A percentile compares a stretch with the other conserved stretches of the same genome.
These are phyloP conservation scores for Actinomortierella ambigua DNA, from an alignment of 371 early-diverging fungal species.

Conservation along the genomic window DNA sequence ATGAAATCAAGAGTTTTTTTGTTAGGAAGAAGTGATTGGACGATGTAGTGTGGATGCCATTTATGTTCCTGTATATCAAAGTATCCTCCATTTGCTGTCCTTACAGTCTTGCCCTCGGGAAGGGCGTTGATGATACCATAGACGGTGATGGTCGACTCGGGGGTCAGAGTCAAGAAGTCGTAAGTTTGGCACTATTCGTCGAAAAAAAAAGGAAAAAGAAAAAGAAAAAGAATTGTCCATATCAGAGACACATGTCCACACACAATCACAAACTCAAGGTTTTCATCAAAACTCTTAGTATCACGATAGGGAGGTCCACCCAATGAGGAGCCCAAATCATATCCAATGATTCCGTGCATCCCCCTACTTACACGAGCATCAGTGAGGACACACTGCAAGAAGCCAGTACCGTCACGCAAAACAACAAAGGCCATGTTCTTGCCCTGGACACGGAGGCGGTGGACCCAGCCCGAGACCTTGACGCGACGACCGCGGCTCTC, in stretches of 20 bases:
- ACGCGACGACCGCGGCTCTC: slow-evolving; percentile 82
- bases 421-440: slow-evolving; percentile 96
- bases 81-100: slow-evolving; percentile 4
- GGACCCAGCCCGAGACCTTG: slow-evolving; percentile 95
- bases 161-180: slow-evolving; percentile 91
- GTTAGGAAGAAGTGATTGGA: background rate
- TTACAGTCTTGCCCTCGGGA: slow-evolving; percentile 92
- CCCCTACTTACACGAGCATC: slow-evolving; percentile 72
- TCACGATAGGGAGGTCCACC: background rate
- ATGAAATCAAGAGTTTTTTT: background rate
- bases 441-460: slow-evolving; percentile 94
- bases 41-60: background rate
- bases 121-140: slow-evolving; percentile 88
- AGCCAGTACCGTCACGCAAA: slow-evolving; percentile 95
- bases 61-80: background rate
- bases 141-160: slow-evolving; percentile 91
- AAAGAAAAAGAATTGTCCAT: background rate
- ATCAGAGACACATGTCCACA: background rate
- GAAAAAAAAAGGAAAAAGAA: background rate
- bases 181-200: slow-evolving; percentile 85
- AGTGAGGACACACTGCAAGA: slow-evolving; percentile 92
- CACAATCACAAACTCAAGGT: background rate
- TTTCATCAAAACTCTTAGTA: background rate
- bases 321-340: background rate
- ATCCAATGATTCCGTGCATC: background rate